Percentiles rank a stretch among this genome's conserved stretches.
Evolutionary conservation across 2,329 filamentous ascomycete species (phyloP).

Genomic region (Aspergillus sojae): DNA sequence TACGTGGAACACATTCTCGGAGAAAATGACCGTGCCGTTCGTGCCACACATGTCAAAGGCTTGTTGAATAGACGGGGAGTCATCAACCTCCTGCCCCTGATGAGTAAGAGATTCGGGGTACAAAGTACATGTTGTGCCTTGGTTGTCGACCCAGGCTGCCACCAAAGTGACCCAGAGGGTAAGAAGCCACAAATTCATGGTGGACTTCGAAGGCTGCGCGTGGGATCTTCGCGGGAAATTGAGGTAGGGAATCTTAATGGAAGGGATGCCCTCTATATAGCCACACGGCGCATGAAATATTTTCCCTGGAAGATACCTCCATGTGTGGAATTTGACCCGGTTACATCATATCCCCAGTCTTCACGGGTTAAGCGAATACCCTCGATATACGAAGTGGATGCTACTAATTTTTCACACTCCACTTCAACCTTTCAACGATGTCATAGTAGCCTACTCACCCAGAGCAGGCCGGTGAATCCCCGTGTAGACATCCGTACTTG

Average conservation of each 20-base stretch:
- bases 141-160: not conserved
- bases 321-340: not conserved
- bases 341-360: not conserved
- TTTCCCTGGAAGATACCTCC: not conserved
- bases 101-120: not conserved
- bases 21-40: not conserved
- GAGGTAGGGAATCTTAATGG: not conserved
- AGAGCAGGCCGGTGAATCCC: not conserved
- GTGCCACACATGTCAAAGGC: not conserved
- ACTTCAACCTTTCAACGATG: not conserved
- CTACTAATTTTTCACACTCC: not conserved
- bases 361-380: not conserved
- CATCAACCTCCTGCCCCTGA: not conserved
- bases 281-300: not conserved
- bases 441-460: not conserved
- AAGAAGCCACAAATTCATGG: not conserved
- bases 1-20: not conserved
- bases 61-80: not conserved
- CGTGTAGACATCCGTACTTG: too few species aligned
- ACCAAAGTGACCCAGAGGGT: not conserved
- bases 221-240: not conserved
- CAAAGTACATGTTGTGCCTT: not conserved
- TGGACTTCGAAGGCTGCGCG: fast-evolving
- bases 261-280: not conserved
- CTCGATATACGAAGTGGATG: not conserved